Conservation (phyloP, 2,329 filamentous ascomycete species). For the Berkeleyomyces basicola region DNA sequence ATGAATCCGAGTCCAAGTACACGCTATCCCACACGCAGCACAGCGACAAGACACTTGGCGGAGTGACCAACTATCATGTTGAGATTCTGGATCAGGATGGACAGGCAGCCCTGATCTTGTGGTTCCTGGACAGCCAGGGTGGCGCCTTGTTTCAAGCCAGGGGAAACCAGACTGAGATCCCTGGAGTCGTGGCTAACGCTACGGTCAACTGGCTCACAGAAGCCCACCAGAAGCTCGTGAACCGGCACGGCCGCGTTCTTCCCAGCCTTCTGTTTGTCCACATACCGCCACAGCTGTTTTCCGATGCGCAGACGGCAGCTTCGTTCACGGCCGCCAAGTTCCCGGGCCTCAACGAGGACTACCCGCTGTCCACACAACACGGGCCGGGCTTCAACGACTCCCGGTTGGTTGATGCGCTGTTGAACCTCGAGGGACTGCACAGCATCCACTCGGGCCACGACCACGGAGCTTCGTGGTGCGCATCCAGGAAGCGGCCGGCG, state of each 20-base stretch:
- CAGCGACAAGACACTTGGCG: constrained; percentile 15
- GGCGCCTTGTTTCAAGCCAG: constrained; percentile 21
- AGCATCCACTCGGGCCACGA: constrained; percentile 40
- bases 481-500: not conserved
- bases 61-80: constrained; percentile 32
- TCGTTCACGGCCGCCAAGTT: constrained; percentile 22
- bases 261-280: constrained; percentile 34
- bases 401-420: constrained; percentile 35
- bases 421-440: constrained; percentile 29
- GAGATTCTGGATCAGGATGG: constrained; percentile 27
- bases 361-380: constrained; percentile 19
- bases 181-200: constrained; percentile 4
- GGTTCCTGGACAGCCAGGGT: constrained; percentile 56
- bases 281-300: constrained; percentile 25
- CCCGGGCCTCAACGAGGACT: constrained; percentile 18
- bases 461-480: constrained; percentile 33
- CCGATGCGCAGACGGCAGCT: constrained; percentile 15
- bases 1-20: constrained; percentile 23
- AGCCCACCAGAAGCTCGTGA: constrained; percentile 4
- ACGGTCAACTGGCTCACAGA: constrained; percentile 10
- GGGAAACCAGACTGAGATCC: not conserved
- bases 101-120: constrained; percentile 35
- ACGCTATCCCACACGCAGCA: constrained; percentile 13
- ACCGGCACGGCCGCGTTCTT: constrained; percentile 17
- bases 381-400: constrained; percentile 24